phyloP scores from a whole-genome alignment of 352 stramenopile species.

The Phytophthora hybrid region DNA sequence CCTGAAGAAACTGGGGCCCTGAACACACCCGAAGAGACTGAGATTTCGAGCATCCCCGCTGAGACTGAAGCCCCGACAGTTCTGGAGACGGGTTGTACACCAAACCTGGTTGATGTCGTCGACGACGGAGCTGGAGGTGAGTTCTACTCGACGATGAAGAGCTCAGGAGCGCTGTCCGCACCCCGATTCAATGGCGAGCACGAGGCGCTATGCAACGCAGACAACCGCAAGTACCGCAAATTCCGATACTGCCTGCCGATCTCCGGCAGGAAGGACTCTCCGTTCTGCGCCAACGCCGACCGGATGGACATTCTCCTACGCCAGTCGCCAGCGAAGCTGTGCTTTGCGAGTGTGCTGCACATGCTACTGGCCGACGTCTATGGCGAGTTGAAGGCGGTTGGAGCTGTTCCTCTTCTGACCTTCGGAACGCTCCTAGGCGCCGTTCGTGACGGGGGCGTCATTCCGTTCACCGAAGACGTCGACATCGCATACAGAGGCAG shows the following conservation, averaged over 20 bases:
- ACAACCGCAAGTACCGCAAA: conserved; percentile 2
- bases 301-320: conserved; percentile 50
- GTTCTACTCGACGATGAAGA: conserved; percentile 19
- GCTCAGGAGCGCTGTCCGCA: background rate
- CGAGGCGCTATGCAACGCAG: conserved; percentile 19
- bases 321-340: conserved; percentile 37
- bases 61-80: background rate
- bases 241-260: conserved; percentile 56
- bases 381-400: conserved; percentile 38
- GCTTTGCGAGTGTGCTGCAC: conserved; percentile 56
- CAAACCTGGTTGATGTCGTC: conserved; percentile 1
- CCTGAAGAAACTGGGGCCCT: background rate
- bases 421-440: conserved; percentile 59
- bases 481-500: conserved; percentile 48
- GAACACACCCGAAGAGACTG: background rate
- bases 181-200: conserved; percentile 35
- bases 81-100: background rate
- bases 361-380: conserved; percentile 63
- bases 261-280: conserved; percentile 44
- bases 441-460: conserved; percentile 49
- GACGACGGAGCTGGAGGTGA: background rate
- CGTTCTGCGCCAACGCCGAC: conserved; percentile 47
- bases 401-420: conserved; percentile 37
- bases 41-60: background rate
- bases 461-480: conserved; percentile 61